These are phyloP conservation scores for Colletotrichum salicis DNA, from an alignment of 2,329 filamentous ascomycete species.

Conservation along the genomic window DNA sequence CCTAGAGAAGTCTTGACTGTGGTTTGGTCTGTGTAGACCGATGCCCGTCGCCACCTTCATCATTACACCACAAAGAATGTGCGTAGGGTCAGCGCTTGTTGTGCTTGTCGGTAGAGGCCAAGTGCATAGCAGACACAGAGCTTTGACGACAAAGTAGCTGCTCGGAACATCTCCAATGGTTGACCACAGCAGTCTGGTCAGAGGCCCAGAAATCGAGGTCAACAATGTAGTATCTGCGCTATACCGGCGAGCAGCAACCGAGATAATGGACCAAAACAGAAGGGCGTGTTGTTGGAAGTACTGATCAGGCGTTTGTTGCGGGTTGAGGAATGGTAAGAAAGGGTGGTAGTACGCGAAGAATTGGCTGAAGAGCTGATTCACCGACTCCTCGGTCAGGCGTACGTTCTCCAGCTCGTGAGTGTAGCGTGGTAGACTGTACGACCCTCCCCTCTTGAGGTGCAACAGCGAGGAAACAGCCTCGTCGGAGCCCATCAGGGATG, in stretches of 20 bases:
- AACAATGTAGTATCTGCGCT: conserved; percentile 71
- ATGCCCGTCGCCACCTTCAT: conserved; percentile 89
- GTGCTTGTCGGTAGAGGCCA: conserved; percentile 88
- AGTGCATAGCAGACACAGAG: conserved; percentile 80
- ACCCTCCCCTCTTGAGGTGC: conserved; percentile 73
- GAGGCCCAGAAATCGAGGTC: conserved; percentile 72
- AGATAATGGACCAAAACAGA: conserved; percentile 86
- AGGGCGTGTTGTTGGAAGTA: conserved; percentile 83
- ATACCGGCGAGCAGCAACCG: conserved; percentile 79
- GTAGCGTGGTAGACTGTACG: conserved; percentile 69
- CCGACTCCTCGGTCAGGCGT: conserved; percentile 71
- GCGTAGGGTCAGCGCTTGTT: conserved; percentile 82
- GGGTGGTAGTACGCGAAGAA: conserved; percentile 82
- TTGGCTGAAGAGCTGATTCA: conserved; percentile 74
- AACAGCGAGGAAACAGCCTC: conserved; percentile 75
- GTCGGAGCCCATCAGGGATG: conserved; percentile 74
- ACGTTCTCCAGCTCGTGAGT: conserved; percentile 72
- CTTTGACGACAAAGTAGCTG: conserved; percentile 84
- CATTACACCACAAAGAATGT: conserved; percentile 84
- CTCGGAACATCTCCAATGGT: conserved; percentile 82
- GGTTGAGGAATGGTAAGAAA: conserved; percentile 80
- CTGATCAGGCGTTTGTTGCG: conserved; percentile 72
- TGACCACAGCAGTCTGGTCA: conserved; percentile 79
- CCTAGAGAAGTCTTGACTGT: conserved; percentile 85
- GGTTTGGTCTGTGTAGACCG: conserved; percentile 81